Evolutionary conservation across 768 basidiomycete genomes (phyloP), one percentile per base, ranked within the genome.

Genomic region (Boletus eberwhitei): DNA sequence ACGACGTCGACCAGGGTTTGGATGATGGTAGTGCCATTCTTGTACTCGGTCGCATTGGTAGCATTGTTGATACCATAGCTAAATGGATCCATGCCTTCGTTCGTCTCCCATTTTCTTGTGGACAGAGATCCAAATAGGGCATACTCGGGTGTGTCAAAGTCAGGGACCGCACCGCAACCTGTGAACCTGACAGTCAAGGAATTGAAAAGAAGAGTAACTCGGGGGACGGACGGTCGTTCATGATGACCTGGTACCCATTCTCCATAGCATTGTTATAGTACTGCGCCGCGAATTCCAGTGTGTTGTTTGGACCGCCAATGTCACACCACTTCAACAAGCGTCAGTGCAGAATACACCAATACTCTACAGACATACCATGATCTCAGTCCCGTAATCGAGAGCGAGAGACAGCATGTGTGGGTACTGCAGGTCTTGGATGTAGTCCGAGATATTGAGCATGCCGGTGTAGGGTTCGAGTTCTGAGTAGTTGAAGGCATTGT

Each of bases 91-190:
- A 85, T 78, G 24, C 81, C 82, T 57, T 82, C 39, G 19, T 14
- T 79, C 9, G 77, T 80, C 61, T 85, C 83, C 84, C 83, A 85
- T 32, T 70, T 75, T 19, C 66, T 65, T 0, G 77, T 72, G 31
- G 29, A 29, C 79, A 78, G 29, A 77, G 77, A 73, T 16, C 74
- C 74, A 34, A 79, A 82, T 1, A 71, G 70, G 2, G 73, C 70
- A 50, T 81, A 82, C 57, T 84, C 83, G 0, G 83, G 81, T 0
- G 81, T 82, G 53, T 78, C 76, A 51, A 81, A 81, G 50, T 82
- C 80, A 0, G 80, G 77, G 1, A 76, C 73, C 14, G 73, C 73
- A 19, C 75, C 77, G 53, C 81, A 80, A 9, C 79, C 79, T 81
- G 45, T 29, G 7, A 31, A 2, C 48, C 2, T 31, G 12, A 48